Base-by-base conservation (phyloP, 352 stramenopile genomes). In the Phytophthora cryptogea region DNA sequence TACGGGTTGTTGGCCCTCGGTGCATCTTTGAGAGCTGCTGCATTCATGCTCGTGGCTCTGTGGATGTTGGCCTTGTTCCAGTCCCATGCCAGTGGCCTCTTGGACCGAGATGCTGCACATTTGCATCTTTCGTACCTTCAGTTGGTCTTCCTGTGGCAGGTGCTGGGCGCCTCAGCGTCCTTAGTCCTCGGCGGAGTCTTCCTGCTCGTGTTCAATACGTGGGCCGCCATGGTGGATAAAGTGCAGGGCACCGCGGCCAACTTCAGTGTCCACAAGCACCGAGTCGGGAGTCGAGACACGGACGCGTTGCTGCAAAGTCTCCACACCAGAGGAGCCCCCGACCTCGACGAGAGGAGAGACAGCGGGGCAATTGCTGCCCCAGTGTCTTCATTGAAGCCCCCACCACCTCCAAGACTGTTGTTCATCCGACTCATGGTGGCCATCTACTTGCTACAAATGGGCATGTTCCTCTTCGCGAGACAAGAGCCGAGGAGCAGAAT, bases 161-260 rank as follows among this genome's bases (percentile, higher is more conserved):
- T 72, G 7, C 59, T 88, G 16, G 68, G 76, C 17, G 74, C 80
- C 53, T 45, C 77, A 8, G 72, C 60, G 8, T 76, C 78, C 1
- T 55, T 81, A 11, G 67, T 76, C 32, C 65, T 88, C 16, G 69
- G 72, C 36, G 62, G 71, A 26, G 76, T 86, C 20, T 84, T 88
- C 55, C 54, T 88, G 31, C 47, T 88, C 26, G 68, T 88, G 31
- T 84, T 88, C 56, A 86, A 84, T 45, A 88, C 78, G 35, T 88
- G 78, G 76, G 78, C 78, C 3, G 62, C 71, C 42, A 88, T 88
- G 75, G 75, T 88, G 54, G 78, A 86, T 50, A 71, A 78, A 30
- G 78, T 88, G 17, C 62, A 69, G 31, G 68, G 67, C 13, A 67
- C 41, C 7, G 42, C 33, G 0, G 16, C 17, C 41, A 55, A 23